These are phyloP conservation scores for Lindgomyces ingoldianus DNA, from an alignment of 495 filamentous ascomycete species.

Conservation along the genomic window DNA sequence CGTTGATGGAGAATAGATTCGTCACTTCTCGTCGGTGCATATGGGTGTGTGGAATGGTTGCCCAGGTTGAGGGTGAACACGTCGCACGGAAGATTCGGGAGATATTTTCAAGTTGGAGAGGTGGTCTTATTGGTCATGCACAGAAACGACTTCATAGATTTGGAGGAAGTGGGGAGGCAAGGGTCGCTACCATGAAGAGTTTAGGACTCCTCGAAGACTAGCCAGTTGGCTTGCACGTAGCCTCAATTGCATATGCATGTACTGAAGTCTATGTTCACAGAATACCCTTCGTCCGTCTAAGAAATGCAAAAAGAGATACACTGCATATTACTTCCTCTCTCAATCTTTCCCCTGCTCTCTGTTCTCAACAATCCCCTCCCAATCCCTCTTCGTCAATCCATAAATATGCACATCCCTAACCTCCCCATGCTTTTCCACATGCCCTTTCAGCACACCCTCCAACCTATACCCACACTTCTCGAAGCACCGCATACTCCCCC, in stretches of 20 bases:
- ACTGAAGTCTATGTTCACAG: not conserved
- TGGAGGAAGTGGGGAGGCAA: slow-evolving; percentile 10
- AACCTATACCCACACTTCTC: slow-evolving; percentile 39
- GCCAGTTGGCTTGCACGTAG: not conserved
- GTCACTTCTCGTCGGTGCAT: slow-evolving; percentile 13
- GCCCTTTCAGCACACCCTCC: slow-evolving; percentile 37
- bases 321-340: too few species aligned
- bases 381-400: slow-evolving; percentile 30
- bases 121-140: slow-evolving; percentile 18
- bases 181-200: slow-evolving; percentile 27
- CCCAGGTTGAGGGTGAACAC: slow-evolving; percentile 23
- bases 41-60: slow-evolving; percentile 15
- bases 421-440: slow-evolving; percentile 38
- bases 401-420: slow-evolving; percentile 30
- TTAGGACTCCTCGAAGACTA: slow-evolving; percentile 13
- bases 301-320: slow-evolving; percentile 2
- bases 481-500: slow-evolving; percentile 35
- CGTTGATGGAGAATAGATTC: slow-evolving; percentile 19
- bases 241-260: not conserved
- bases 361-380: slow-evolving; percentile 24
- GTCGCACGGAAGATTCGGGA: slow-evolving; percentile 16
- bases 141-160: not conserved
- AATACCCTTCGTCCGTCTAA: not conserved
- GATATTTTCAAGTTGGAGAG: slow-evolving; percentile 27
- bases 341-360: not conserved